A percentile compares a stretch with the other conserved stretches of the same genome.
Conservation (phyloP, 1,284 basidiomycete species). For the Ganoderma sinense region DNA sequence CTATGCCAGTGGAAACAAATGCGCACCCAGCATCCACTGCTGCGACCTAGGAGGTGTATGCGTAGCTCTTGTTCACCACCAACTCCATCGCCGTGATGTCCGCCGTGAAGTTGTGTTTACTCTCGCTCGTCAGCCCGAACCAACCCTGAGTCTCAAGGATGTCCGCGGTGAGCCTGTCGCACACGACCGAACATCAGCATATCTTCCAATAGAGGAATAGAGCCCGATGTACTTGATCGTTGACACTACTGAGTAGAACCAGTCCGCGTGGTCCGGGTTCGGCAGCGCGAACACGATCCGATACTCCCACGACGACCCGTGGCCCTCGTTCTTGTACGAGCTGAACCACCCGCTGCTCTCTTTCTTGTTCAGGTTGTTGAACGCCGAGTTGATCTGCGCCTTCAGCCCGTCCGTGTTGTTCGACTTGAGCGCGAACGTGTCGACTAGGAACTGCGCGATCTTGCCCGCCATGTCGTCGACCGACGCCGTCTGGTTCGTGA, state of each 20-base stretch:
- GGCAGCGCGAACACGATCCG: neutral
- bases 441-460: slow-evolving; percentile 1
- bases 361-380: neutral
- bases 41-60: slow-evolving; percentile 5
- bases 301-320: neutral
- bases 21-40: too few relatives aligned
- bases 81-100: neutral
- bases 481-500: neutral
- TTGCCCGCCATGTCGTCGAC: neutral
- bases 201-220: neutral
- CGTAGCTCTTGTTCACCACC: neutral
- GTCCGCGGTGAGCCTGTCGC: neutral
- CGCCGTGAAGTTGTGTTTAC: neutral
- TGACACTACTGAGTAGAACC: neutral
- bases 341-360: neutral
- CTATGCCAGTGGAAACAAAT: too few relatives aligned
- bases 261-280: neutral
- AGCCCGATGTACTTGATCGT: neutral
- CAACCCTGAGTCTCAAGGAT: neutral
- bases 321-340: neutral
- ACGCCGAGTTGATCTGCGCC: slow-evolving; percentile 1
- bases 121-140: neutral
- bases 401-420: neutral
- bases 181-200: neutral
- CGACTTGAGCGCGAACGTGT: neutral